Evolutionary conservation across 805 yeast species (phyloP), one percentile per base, ranked within the genome.

Genomic region (Nakazawaea wickerhamii): DNA sequence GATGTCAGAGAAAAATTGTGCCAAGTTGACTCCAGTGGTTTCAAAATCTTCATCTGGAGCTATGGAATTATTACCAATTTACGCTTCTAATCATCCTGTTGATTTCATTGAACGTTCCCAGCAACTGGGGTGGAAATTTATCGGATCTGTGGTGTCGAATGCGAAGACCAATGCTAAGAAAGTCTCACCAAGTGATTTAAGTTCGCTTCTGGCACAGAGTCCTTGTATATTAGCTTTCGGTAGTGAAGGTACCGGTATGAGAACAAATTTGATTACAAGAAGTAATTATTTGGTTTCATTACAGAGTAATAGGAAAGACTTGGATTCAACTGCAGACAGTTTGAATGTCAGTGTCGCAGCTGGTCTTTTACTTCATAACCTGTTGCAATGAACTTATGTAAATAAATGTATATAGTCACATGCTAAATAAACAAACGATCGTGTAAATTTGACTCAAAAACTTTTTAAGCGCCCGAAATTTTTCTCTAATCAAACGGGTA

Each of bases 261-360:
- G 96, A 41, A 81, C 81, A 6, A 73, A 77, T 36, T 54, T 89
- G 50, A 65, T 76, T 47, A 63, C 76, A 41, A 65, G 77, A 51
- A 75, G 86, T 39, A 84, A 82, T 43, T 67, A 53, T 47, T 57
- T 73, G 38, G 74, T 73, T 13, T 65, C 68, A 1, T 55, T 75
- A 36, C 62, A 58, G 7, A 49, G 55, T 35, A 48, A 44, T 23
- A 52, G 61, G 38, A 48, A 40, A 2, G 46, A 43, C 19, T 34
- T 55, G 10, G 63, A 60, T 47, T 52, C 46, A 3, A 55, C 63
- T 30, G 80, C 89, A 30, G 96, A 88, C 55, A 84, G 95, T 23
- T 65, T 89, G 54, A 89, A 89, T 56, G 97, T 87, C 25, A 85
- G 93, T 55, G 96, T 89, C 7, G 96, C 97, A 1, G 74, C 90